Base-by-base conservation (phyloP, 1,284 basidiomycete genomes). In the Leccinum angustisporum region DNA sequence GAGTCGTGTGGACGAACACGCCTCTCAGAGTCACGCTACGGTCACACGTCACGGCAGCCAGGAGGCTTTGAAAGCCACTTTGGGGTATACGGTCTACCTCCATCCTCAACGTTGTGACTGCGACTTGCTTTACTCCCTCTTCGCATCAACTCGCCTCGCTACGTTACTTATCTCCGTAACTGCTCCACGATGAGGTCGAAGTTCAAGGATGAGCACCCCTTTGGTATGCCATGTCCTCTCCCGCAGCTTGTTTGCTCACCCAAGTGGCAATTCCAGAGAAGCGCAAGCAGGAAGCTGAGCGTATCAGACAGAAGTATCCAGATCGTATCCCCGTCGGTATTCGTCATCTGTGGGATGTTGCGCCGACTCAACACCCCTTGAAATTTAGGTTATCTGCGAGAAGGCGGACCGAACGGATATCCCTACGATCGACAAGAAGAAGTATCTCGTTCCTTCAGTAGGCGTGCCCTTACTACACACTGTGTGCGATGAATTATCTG, bases 351-450 rank as follows among this genome's bases (percentile, higher is more conserved):
- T 62, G 27, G 18, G 36, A 25, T 62, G 30, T 54, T 61, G 60
- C 58, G 36, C 61, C 60, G 67, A 59, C 66, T 57, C 64, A 61
- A 62, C 64, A 51, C 59, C 65, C 57, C 57, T 54, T 40, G 67
- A 54, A 70, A 57, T 67, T 54, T 64, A 98, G 95, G 96, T 99
- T 66, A 99, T 99, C 78, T 99, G 97, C 80, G 97, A 99, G 86
- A 98, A 98, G 83, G 97, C 95, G 58, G 97, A 99, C 82, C 88
- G 94, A 75, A 97, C 96, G 61, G 97, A 99, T 79, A 98, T 99
- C 75, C 95, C 96, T 0, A 97, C 95, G 21, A 98, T 99, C 74
- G 97, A 99, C 85, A 99, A 99, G 93, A 99, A 99, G 92, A 99
- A 99, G 84, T 99, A 99, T 72, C 84, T 99, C 54, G 97, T 99